Percentiles rank a stretch among this genome's conserved stretches.
phyloP scores from a whole-genome alignment of 345 rosid genomes.

The Aquilaria malaccensis region DNA sequence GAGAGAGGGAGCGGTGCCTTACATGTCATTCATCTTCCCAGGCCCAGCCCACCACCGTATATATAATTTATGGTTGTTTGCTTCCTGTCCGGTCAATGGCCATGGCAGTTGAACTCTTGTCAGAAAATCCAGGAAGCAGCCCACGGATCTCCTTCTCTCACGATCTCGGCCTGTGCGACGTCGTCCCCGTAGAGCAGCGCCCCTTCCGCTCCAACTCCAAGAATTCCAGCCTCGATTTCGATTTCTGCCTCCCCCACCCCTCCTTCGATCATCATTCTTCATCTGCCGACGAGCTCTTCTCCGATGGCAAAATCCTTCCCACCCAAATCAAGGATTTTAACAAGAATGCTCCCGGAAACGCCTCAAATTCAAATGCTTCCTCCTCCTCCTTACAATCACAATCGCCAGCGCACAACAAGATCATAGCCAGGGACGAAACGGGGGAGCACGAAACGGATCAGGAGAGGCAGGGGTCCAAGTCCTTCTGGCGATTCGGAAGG shows the following conservation, averaged over 20 bases:
- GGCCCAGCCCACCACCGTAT: too few relatives aligned
- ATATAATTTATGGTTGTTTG: too few relatives aligned
- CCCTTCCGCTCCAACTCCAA: conserved; percentile 33
- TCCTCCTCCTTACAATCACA: too few relatives aligned
- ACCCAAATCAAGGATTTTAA: conserved; percentile 35
- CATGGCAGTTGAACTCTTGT: conserved; percentile 63
- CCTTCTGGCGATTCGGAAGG: conserved; percentile 76
- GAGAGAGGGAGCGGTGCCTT: too few relatives aligned
- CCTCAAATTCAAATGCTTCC: neutral
- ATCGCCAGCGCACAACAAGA: neutral
- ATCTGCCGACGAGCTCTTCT: conserved; percentile 56
- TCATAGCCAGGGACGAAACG: conserved; percentile 20
- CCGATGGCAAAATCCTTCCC: conserved; percentile 43
- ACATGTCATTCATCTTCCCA: too few relatives aligned
- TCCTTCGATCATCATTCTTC: conserved; percentile 39
- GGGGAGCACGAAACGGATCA: conserved; percentile 19
- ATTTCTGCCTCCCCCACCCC: conserved; percentile 35
- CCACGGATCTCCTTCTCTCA: conserved; percentile 83
- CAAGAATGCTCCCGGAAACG: neutral
- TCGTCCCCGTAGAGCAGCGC: conserved; percentile 45
- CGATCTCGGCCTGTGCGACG: conserved; percentile 47
- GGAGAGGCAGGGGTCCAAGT: conserved; percentile 46
- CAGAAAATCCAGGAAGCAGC: conserved; percentile 57
- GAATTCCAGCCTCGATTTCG: conserved; percentile 45
- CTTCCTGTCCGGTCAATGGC: too few relatives aligned